Percentiles rank a stretch among this genome's conserved stretches.
Conservation (phyloP, 192 early-diverging fungal genomes). For the Entomortierella chlamydospora region DNA sequence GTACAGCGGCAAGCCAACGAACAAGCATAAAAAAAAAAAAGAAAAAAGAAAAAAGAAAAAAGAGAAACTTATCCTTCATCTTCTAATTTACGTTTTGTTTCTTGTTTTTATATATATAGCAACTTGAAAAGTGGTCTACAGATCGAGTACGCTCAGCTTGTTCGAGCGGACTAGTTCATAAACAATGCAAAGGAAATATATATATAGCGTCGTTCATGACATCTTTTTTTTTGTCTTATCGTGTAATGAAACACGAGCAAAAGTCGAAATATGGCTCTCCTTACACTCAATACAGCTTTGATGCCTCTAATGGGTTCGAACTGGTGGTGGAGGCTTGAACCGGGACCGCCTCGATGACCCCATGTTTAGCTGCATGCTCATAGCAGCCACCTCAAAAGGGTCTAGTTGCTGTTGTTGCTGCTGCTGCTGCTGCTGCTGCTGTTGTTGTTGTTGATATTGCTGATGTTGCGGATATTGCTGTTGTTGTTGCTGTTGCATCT, state of each 20-base stretch:
- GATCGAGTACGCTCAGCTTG: conserved; percentile 19
- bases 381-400: conserved; percentile 21
- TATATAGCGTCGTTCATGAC: no score
- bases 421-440: conserved; percentile 10
- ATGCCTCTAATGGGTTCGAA: conserved; percentile 14
- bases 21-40: no score
- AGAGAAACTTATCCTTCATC: no score
- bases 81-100: background rate
- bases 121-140: conserved; percentile 10
- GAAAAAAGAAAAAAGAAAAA: no score
- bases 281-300: no score
- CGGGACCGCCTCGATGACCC: conserved; percentile 41
- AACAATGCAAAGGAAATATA: no score
- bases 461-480: conserved; percentile 7
- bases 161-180: conserved; percentile 3
- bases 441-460: conserved; percentile 8
- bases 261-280: no score
- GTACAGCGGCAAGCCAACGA: no score
- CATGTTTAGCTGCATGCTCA: conserved; percentile 43
- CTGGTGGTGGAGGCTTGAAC: conserved; percentile 45
- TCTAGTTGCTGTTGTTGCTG: conserved; percentile 12
- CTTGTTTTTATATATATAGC: background rate
- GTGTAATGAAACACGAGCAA: no score
- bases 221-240: no score
- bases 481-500: conserved; percentile 10